Conservation (phyloP, 352 stramenopile species). For the Globisporangium irregulare region DNA sequence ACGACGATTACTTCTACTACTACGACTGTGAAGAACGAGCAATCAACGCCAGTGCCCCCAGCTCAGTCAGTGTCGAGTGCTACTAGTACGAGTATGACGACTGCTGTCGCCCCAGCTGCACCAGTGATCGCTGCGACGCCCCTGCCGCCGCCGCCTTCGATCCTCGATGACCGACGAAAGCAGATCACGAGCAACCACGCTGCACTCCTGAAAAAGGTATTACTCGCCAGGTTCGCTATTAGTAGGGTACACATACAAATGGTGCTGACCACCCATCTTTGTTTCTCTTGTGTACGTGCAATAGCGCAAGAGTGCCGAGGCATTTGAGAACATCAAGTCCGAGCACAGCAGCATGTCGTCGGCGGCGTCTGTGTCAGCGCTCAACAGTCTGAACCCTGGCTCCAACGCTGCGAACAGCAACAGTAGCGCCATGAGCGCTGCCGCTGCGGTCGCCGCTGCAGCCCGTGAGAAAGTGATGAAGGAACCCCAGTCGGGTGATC, state of each 20-base stretch:
- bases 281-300: not conserved
- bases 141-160: constrained; percentile 10
- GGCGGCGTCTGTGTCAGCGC: constrained; percentile 18
- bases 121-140: constrained; percentile 2
- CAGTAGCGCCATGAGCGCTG: constrained; percentile 21
- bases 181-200: constrained; percentile 19
- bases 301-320: constrained; percentile 57
- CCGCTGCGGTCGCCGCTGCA: constrained; percentile 27
- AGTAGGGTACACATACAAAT: not conserved
- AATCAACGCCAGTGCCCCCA: not conserved
- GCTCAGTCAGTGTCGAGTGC: not conserved
- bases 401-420: constrained; percentile 28
- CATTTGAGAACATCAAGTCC: constrained; percentile 35
- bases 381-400: constrained; percentile 27
- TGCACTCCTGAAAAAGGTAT: constrained; percentile 34
- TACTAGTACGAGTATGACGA: not conserved
- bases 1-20: constrained; percentile 12
- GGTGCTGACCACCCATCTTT: not conserved
- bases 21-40: constrained; percentile 9
- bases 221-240: constrained; percentile 2
- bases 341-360: constrained; percentile 21
- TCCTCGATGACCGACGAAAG: constrained; percentile 28
- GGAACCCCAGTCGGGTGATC: constrained; percentile 68
- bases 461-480: constrained; percentile 82
- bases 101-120: not conserved